These are phyloP conservation scores for Penicillium nordicum DNA, from an alignment of 2,329 filamentous ascomycete species.

Conservation along the genomic window DNA sequence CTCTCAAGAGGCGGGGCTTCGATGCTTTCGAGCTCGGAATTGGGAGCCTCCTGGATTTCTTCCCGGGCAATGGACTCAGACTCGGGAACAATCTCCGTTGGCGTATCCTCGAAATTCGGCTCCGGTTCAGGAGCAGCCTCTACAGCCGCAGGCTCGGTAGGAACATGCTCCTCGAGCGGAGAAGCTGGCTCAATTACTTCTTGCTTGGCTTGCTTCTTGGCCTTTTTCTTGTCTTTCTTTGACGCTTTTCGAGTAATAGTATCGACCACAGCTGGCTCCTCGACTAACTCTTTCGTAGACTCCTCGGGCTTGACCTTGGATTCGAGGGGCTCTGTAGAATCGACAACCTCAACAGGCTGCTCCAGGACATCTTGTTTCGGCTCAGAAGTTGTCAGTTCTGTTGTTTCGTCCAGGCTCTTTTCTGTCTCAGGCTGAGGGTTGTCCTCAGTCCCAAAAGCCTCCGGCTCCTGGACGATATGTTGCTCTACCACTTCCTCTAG, in stretches of 20 bases:
- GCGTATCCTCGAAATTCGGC: not conserved
- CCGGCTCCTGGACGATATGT: not conserved
- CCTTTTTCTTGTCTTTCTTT: slow-evolving; percentile 39
- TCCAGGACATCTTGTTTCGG: not conserved
- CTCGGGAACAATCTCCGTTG: not conserved
- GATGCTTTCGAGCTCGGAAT: not conserved
- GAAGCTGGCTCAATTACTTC: slow-evolving; percentile 5
- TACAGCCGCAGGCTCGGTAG: not conserved
- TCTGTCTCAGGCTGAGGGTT: not conserved
- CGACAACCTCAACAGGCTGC: not conserved
- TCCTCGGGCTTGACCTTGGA: slow-evolving; percentile 5
- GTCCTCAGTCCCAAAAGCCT: not conserved
- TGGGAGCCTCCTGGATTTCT: not conserved
- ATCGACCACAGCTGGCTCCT: slow-evolving; percentile 13
- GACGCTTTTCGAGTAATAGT: slow-evolving; percentile 26
- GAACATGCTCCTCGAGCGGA: not conserved
- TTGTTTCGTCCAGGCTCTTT: not conserved
- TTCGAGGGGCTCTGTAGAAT: not conserved
- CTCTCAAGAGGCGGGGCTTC: not conserved
- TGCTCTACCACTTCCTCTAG: not conserved
- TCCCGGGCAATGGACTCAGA: not conserved
- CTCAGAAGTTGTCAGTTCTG: not conserved
- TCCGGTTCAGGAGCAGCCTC: not conserved
- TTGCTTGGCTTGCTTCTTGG: slow-evolving; percentile 27
- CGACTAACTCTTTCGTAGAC: slow-evolving; percentile 5